Evolutionary conservation across 345 rosid genomes (phyloP).

Genomic region (Firmiana major): DNA sequence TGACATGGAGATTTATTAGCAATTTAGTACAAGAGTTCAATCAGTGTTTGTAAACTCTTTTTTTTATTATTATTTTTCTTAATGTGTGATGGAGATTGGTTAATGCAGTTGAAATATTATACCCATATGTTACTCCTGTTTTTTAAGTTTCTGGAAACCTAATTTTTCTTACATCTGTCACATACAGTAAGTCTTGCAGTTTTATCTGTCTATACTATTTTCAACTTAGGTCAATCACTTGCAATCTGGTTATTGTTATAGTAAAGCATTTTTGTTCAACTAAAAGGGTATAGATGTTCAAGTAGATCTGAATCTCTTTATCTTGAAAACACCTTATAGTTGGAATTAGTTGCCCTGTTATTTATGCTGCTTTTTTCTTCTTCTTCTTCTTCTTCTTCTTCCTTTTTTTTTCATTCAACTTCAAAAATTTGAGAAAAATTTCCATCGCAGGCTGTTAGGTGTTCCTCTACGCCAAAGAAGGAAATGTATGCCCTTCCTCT

Average conservation of each 20-base stretch:
- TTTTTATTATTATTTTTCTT: background rate
- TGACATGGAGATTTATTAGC: background rate
- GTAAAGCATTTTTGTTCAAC: background rate
- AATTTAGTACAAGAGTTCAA: background rate
- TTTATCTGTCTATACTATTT: background rate
- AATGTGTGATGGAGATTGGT: background rate
- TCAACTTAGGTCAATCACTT: background rate
- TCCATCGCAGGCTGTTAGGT: conserved; percentile 57
- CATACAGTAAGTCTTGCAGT: background rate
- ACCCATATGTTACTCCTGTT: background rate
- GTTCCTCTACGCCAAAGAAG: conserved; percentile 65
- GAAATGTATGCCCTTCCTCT: conserved; percentile 37
- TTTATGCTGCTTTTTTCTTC: background rate
- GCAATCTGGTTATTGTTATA: background rate
- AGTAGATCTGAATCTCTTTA: background rate
- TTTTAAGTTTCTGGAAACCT: background rate
- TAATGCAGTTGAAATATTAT: background rate
- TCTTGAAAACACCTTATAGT: background rate
- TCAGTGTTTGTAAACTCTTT: background rate
- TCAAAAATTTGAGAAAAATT: background rate
- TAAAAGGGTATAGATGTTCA: background rate
- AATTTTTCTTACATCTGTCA: background rate
- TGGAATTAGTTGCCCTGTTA: background rate
- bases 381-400: background rate
- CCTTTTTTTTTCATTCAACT: background rate